Evolutionary conservation across 768 basidiomycete species (phyloP).

Genomic region (Boletus rex-veris): DNA sequence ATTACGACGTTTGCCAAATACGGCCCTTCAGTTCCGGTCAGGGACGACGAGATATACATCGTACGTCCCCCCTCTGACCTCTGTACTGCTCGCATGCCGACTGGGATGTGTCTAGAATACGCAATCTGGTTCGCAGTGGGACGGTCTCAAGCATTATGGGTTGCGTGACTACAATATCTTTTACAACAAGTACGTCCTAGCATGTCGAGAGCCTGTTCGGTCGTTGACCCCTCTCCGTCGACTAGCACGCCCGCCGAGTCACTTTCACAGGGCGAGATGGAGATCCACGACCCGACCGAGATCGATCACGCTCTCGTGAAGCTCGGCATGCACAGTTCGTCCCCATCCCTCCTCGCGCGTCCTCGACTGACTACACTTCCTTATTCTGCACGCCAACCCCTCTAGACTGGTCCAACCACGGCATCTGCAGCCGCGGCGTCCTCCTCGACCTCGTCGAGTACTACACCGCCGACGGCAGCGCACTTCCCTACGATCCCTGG

Average conservation of each 20-base stretch:
- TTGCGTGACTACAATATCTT: constrained; percentile 50
- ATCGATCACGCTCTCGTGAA: constrained; percentile 46
- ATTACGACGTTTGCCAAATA: constrained; percentile 38
- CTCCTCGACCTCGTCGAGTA: constrained; percentile 60
- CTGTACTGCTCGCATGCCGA: background rate
- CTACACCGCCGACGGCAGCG: constrained; percentile 37
- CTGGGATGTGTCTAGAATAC: constrained; percentile 46
- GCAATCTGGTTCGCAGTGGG: constrained; percentile 71
- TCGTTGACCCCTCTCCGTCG: background rate
- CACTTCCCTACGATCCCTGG: constrained; percentile 65
- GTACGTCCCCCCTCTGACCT: constrained; percentile 30
- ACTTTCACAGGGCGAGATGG: constrained; percentile 44
- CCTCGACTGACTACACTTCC: background rate
- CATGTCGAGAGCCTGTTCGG: background rate
- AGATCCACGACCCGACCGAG: constrained; percentile 46
- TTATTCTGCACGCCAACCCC: no score
- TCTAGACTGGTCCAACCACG: constrained; percentile 67
- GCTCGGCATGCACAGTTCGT: constrained; percentile 67
- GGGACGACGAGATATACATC: constrained; percentile 55
- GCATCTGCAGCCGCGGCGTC: constrained; percentile 67
- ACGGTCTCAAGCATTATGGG: constrained; percentile 60
- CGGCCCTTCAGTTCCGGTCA: constrained; percentile 15
- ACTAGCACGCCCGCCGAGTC: constrained; percentile 41
- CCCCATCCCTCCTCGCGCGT: background rate
- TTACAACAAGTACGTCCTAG: constrained; percentile 53